These are phyloP conservation scores for Penicillium cataractarum DNA, from an alignment of 495 filamentous ascomycete genomes.

Conservation along the genomic window DNA sequence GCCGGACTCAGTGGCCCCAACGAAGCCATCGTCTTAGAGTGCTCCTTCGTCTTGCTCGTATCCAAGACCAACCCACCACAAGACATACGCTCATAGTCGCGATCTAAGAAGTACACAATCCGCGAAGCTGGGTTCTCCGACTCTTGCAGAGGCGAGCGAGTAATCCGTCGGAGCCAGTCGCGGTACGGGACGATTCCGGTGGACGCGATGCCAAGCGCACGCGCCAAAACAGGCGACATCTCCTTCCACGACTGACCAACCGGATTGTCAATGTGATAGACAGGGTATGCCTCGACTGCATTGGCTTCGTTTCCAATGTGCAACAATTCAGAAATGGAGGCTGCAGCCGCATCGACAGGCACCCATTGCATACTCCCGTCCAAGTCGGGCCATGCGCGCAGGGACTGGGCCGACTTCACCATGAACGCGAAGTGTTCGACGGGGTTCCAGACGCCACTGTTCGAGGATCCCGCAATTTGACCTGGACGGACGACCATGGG, in stretches of 20 bases:
- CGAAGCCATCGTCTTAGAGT: not conserved
- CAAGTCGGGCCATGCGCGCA: conserved; percentile 47
- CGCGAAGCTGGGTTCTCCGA: conserved; percentile 48
- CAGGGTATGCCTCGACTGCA: conserved; percentile 23
- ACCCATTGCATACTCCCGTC: conserved; percentile 49
- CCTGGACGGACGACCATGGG: conserved; percentile 40
- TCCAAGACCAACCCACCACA: conserved; percentile 53
- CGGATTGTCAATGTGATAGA: conserved; percentile 59
- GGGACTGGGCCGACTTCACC: conserved; percentile 53
- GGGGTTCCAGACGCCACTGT: conserved; percentile 57
- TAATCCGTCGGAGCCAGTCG: conserved; percentile 38
- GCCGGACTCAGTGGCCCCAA: not conserved
- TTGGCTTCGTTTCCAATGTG: conserved; percentile 1
- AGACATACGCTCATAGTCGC: conserved; percentile 50
- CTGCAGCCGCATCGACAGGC: conserved; percentile 51
- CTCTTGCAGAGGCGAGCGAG: conserved; percentile 15
- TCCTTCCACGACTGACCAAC: conserved; percentile 46
- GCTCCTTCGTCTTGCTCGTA: conserved; percentile 15
- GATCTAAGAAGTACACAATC: conserved; percentile 49
- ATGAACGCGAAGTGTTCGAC: conserved; percentile 55
- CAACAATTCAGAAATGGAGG: conserved; percentile 38
- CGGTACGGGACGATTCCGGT: conserved; percentile 36
- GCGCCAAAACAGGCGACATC: conserved; percentile 37
- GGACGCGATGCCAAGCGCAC: conserved; percentile 34
- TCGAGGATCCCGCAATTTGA: conserved; percentile 54